These are phyloP conservation scores for Asterella californica DNA, from an alignment of 225 moss, liverwort and hornwort genomes.

Conservation along the genomic window DNA sequence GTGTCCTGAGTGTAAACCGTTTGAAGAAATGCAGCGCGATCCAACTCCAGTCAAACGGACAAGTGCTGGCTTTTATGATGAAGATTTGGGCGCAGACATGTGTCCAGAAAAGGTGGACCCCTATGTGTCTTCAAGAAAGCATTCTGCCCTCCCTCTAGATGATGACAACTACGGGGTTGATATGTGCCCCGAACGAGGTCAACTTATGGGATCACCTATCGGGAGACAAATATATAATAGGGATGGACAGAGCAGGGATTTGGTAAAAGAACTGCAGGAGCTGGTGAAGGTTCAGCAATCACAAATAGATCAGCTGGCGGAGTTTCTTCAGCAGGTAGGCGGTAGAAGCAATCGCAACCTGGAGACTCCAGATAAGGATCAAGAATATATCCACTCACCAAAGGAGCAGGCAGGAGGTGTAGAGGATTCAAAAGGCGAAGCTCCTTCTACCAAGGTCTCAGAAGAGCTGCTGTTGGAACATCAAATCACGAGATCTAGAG, in stretches of 20 bases:
- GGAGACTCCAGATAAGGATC: not conserved
- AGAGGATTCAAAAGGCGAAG: not conserved
- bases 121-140: not conserved
- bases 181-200: slow-evolving; percentile 34
- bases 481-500: not conserved
- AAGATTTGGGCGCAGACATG: slow-evolving; percentile 26
- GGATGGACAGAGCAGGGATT: not conserved
- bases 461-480: not conserved
- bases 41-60: not conserved
- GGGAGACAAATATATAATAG: not conserved
- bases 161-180: slow-evolving; percentile 22
- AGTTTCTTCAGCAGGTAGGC: slow-evolving; percentile 31
- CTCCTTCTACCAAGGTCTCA: not conserved
- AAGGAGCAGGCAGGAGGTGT: slow-evolving; percentile 13
- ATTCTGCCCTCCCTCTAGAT: not conserved
- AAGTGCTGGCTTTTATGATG: slow-evolving; percentile 4
- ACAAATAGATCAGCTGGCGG: slow-evolving; percentile 36
- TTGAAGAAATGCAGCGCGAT: not conserved
- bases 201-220: slow-evolving; percentile 22
- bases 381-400: slow-evolving; percentile 1
- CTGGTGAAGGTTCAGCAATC: slow-evolving; percentile 35
- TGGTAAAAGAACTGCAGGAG: slow-evolving; percentile 26
- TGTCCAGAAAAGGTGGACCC: slow-evolving; percentile 25
- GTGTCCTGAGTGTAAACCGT: slow-evolving; percentile 32
- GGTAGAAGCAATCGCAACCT: not conserved